Base-by-base conservation (phyloP, 345 rosid species). In the Eutrema japonicum region DNA sequence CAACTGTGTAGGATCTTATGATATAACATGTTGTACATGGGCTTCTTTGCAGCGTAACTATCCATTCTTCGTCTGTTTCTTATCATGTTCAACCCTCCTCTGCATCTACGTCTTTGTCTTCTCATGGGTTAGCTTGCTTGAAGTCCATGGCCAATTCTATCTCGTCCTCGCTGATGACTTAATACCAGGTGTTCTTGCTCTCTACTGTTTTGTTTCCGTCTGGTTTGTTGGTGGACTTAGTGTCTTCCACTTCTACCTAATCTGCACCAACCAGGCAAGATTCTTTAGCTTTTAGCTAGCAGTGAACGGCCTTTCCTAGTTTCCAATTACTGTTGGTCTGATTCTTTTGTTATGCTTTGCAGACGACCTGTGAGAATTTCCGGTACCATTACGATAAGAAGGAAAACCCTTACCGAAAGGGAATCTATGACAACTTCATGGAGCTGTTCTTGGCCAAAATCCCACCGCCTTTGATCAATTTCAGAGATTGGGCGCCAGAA, bases 161-260 rank as follows among this genome's bases (percentile, higher is more conserved):
- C 33, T 58, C 36, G 66, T 55, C 18, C 70, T 91, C 79, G 69
- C 87, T 16, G 59, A 38, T 2, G 95, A 89, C 60, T 3, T 85
- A 6, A 40, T 82, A 22, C 81, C 87, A 6, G 81, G 83, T 26
- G 60, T 42, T 47, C 86, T 88, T 45, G 80, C 72, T 55, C 65
- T 78, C 3, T 85, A 88, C 50, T 85, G 89, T 82, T 85, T 85
- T 74, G 74, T 85, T 26, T 84, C 88, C 3, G 77, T 89, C 50
- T 89, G 92, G 92, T 91, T 91, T 54, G 91, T 89, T 8, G 97
- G 95, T 36, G 95, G 97, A 22, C 91, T 89, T 16, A 86, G 82
- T 8, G 82, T 86, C 50, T 87, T 91, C 78, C 95, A 91, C 73
- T 51, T 86, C 41, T 89, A 89, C 76, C 80, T 88, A 50, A 91